Evolutionary conservation across 225 moss, liverwort and hornwort genomes (phyloP), one percentile per base, ranked within the genome.

Genomic region (Ulota crispa): DNA sequence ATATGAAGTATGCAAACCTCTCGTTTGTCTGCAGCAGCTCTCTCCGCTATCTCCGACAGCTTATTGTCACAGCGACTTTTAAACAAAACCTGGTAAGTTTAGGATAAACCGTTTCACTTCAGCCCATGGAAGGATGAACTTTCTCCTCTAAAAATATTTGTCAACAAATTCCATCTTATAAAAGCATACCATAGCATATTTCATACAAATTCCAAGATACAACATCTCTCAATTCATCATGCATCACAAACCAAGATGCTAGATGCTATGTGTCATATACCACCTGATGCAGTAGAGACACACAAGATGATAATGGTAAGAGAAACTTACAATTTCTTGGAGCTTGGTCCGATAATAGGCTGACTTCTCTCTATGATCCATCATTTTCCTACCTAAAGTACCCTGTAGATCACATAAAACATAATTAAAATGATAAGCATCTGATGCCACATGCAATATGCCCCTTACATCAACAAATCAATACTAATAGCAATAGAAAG

Each of bases 21-120:
- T 78, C 99, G 93, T 82, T 92, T 99, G 85, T 96, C 99, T 47
- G 94, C 96, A 83, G 94, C 92, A 78, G 93, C 96, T 85, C 93
- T 94, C 81, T 99, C 96, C 32, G 92, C 92, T 64, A 99, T 92
- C 77, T 99, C 96, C 68, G 91, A 90, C 43, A 99, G 92, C 80
- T 91, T 89, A 71, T 96, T 96, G 72, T 99, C 99, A 86, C 96
- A 96, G 79, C 99, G 94, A 90, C 96, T 99, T 83, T 96, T 99
- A 72, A 94, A 99, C 91, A 99, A 84, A 85, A 99, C 92, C 96
- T 97, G 88, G 50, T 30, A 71, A 64, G 72, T 68, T 30, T 68
- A 80, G 19, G 24, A 69, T 75, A 14, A 45, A 78, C 47, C 41
- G 23, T 54, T 77, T 8, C 12, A 61, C 56, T 59, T 1, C 75